These are phyloP conservation scores for Diaporthe citrichinensis DNA, from an alignment of 2,329 filamentous ascomycete species.

Conservation along the genomic window DNA sequence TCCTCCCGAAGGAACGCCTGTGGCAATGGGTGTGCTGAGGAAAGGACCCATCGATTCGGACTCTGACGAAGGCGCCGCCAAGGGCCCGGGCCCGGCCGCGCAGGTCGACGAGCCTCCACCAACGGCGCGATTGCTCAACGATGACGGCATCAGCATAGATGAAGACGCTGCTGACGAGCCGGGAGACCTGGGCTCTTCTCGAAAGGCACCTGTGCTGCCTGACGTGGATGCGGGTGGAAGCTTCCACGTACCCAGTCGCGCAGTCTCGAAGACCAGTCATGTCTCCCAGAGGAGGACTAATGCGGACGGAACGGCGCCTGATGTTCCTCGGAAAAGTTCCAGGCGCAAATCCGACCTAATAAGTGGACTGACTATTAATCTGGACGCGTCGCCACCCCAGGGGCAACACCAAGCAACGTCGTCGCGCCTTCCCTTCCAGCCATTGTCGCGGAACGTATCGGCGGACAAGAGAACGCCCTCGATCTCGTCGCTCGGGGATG, in stretches of 20 bases:
- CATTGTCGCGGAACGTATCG: slow-evolving; percentile 55
- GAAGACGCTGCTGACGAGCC: slow-evolving; percentile 60
- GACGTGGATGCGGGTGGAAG: slow-evolving; percentile 70
- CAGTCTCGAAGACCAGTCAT: slow-evolving; percentile 69
- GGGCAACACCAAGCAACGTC: slow-evolving; percentile 46
- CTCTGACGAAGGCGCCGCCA: slow-evolving; percentile 63
- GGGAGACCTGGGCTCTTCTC: slow-evolving; percentile 58
- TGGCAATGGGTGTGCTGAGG: slow-evolving; percentile 72
- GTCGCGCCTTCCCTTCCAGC: slow-evolving; percentile 68
- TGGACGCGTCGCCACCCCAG: slow-evolving; percentile 48
- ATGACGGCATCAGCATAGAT: slow-evolving; percentile 61
- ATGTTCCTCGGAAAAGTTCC: slow-evolving; percentile 81
- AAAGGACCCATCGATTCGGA: slow-evolving; percentile 76
- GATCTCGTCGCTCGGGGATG: slow-evolving; percentile 64
- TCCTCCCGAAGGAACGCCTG: slow-evolving; percentile 76
- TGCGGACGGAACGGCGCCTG: slow-evolving; percentile 58
- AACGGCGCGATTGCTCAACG: slow-evolving; percentile 57
- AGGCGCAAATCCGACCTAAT: slow-evolving; percentile 67
- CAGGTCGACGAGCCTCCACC: slow-evolving; percentile 51
- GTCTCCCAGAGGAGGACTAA: slow-evolving; percentile 52
- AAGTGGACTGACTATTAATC: slow-evolving; percentile 47
- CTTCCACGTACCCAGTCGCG: slow-evolving; percentile 75
- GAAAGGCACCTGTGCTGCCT: slow-evolving; percentile 70
- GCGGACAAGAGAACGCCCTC: slow-evolving; percentile 67
- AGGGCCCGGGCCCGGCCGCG: slow-evolving; percentile 49